Base-by-base conservation (phyloP, 73 alveolate species). In the Paraurostyla sp. region DNA sequence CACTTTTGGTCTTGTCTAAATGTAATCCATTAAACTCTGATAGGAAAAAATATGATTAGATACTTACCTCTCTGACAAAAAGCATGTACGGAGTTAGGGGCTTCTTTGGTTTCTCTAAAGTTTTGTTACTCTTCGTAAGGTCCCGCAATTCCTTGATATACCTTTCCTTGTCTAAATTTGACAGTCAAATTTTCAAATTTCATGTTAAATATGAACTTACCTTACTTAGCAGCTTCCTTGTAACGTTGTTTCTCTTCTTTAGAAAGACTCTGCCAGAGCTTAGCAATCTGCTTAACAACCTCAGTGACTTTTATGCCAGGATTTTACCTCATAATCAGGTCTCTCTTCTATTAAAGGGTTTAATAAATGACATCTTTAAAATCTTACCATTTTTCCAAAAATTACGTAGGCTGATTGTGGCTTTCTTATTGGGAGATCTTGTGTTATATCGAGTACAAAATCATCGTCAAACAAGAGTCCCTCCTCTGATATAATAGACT, bases 31-130 rank as follows among this genome's bases (percentile, higher is more conserved):
- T 45, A 73, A 52, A 29, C 23, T 23, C 23, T 41, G 35, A 43
- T 7, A 2, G 41, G 9, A 36, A 38, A 41, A 43, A 29, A 3
- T 6, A 35, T 18, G 27, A 7, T 16, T 23, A 43, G 33, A 20
- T 50, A 0, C 38, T 78, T 78, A 78, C 89, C 78, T 78, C 89
- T 78, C 89, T 78, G n/a, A 78, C 89, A 45, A 78, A 78, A 23
- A 78, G 76, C 89, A 78, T 78, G 78, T 78, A 78, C 27, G 89
- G 89, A 9, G 89, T 78, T 25, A 78, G 62, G 20, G 89, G 89
- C 40, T 78, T 78, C 46, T 78, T 78, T 4, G 89, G 89, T 25
- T 54, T 49, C 2, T 78, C 80, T 13, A 54, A 43, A 54, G 27
- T 54, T 25, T 54, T 54, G 52, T 78, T 54, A n/a, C 89, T 51